Evolutionary conservation across 805 yeast species (phyloP).

Genomic region (Tetrapisispora fleetii): DNA sequence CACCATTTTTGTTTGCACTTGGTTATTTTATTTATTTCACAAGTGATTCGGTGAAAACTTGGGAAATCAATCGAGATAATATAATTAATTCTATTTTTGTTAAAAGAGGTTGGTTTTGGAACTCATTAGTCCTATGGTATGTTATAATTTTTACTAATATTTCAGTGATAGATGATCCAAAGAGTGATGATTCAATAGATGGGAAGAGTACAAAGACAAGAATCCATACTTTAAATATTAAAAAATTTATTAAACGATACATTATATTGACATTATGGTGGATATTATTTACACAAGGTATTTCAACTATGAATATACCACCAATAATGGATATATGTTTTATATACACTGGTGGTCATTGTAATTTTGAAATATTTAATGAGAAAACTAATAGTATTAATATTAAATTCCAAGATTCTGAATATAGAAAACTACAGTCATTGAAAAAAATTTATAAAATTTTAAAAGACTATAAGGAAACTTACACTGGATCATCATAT

Average conservation of each 20-base stretch:
- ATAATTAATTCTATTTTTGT: slow-evolving; percentile 66
- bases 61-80: slow-evolving; percentile 44
- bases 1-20: not conserved
- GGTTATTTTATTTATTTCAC: not conserved
- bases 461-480: not conserved
- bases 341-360: slow-evolving; percentile 71
- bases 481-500: not conserved
- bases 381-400: slow-evolving; percentile 5
- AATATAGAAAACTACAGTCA: slow-evolving; percentile 10
- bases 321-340: slow-evolving; percentile 88
- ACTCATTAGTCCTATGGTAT: slow-evolving; percentile 35
- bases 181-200: not conserved
- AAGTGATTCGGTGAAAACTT: not conserved
- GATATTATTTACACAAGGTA: slow-evolving; percentile 65
- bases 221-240: not conserved
- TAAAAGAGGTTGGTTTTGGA: slow-evolving; percentile 93
- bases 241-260: slow-evolving; percentile 32
- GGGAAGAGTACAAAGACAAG: not conserved
- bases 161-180: slow-evolving; percentile 1
- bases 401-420: slow-evolving; percentile 8
- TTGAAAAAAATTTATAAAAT: slow-evolving; percentile 8
- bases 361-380: slow-evolving; percentile 31
- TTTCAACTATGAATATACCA: slow-evolving; percentile 59
- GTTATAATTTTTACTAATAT: slow-evolving; percentile 9
- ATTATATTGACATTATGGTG: slow-evolving; percentile 63